Percentiles rank a stretch among this genome's conserved stretches.
These are phyloP conservation scores for Hsuehochloa calcarea DNA, from an alignment of 176 grass and related monocot species.

Conservation along the genomic window DNA sequence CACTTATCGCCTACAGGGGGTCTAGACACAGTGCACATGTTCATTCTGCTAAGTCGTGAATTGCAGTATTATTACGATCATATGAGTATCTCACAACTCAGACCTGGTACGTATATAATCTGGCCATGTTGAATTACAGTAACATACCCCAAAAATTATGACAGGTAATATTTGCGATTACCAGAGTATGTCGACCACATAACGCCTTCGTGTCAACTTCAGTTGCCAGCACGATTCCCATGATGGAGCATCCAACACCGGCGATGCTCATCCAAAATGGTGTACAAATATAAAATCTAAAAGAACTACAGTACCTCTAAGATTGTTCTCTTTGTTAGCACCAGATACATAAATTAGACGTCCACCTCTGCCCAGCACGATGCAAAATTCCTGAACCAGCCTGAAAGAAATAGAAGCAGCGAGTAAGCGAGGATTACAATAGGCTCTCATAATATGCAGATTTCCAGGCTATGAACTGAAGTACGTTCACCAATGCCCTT, in stretches of 20 bases:
- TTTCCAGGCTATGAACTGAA: not conserved
- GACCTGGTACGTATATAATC: not conserved
- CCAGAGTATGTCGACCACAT: not conserved
- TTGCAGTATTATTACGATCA: not conserved
- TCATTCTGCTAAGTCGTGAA: not conserved
- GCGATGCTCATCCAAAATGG: not conserved
- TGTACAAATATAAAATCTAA: not conserved
- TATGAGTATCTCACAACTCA: not conserved
- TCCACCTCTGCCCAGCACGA: not conserved
- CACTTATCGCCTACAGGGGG: too few species aligned
- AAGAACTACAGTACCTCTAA: not conserved
- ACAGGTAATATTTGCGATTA: not conserved
- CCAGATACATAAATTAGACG: not conserved
- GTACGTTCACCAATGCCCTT: not conserved
- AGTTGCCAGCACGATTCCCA: not conserved
- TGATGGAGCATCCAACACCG: not conserved
- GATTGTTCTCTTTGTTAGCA: slow-evolving; percentile 16
- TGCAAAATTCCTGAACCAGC: not conserved
- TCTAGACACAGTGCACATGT: not conserved
- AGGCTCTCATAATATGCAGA: not conserved
- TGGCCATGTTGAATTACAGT: not conserved
- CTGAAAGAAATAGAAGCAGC: not conserved
- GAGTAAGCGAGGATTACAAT: not conserved
- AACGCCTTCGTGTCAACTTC: not conserved
- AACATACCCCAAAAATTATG: not conserved